Evolutionary conservation across 2,329 filamentous ascomycete species (phyloP).

Genomic region (Cladosporium sp.): DNA sequence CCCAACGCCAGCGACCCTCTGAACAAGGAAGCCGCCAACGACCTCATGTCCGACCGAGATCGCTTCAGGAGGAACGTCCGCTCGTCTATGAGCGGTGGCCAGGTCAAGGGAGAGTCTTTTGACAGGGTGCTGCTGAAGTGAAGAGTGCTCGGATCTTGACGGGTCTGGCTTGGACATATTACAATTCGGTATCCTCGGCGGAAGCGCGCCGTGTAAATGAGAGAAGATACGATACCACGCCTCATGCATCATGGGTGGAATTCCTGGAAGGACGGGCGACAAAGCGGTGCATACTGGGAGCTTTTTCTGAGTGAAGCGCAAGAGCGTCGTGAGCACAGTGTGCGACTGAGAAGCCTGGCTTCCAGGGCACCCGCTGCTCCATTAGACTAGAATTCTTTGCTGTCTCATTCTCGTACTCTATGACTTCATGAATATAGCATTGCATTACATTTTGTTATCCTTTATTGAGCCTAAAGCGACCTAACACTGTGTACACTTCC

Average conservation of each 20-base stretch:
- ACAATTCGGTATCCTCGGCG: not conserved
- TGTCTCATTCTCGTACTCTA: not conserved
- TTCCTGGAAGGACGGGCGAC: not conserved
- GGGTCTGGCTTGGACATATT: conserved; percentile 7
- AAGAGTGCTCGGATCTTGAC: not conserved
- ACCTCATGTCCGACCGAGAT: conserved; percentile 81
- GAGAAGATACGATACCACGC: conserved; percentile 18
- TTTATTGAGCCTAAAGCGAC: not conserved
- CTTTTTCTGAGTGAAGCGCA: conserved; percentile 6
- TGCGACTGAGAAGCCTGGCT: not conserved
- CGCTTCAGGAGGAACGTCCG: conserved; percentile 90
- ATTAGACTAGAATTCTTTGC: conserved; percentile 6
- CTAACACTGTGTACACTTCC: not conserved
- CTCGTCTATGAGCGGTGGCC: conserved; percentile 37
- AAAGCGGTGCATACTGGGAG: conserved; percentile 10
- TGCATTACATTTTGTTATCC: conserved; percentile 5
- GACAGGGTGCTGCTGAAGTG: conserved; percentile 54
- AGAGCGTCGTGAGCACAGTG: conserved; percentile 1
- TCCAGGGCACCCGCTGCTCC: not conserved
- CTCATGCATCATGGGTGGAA: conserved; percentile 19
- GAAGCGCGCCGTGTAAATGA: conserved; percentile 15
- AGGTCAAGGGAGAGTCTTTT: conserved; percentile 56
- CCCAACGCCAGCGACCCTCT: conserved; percentile 96
- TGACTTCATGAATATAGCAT: conserved; percentile 6
- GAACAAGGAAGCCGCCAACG: conserved; percentile 96